phyloP scores from a whole-genome alignment of 1,139 yeast species.

The Blastobotrys arbuscula region DNA sequence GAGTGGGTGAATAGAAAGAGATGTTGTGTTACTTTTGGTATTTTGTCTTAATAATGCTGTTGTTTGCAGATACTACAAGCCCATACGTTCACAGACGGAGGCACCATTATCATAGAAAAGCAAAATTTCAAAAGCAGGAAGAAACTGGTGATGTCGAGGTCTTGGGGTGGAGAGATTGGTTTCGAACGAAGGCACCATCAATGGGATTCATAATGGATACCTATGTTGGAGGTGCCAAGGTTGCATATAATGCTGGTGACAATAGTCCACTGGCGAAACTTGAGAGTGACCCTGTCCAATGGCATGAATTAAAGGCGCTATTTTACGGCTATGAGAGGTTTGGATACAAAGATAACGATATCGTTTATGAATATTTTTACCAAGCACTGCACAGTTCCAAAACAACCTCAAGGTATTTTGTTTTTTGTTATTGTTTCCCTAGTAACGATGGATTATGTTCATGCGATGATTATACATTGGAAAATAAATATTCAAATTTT shows the following conservation, averaged over 20 bases:
- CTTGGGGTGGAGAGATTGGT: neutral
- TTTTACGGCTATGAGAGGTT: neutral
- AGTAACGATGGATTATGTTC: neutral
- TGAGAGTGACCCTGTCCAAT: conserved; percentile 3
- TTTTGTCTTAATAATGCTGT: too few relatives aligned
- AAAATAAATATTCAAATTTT: neutral
- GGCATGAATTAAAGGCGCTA: conserved; percentile 1
- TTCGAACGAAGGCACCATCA: neutral
- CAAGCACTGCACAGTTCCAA: neutral
- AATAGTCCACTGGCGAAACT: neutral
- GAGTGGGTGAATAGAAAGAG: neutral
- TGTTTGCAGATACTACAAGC: too few relatives aligned
- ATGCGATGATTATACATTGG: neutral
- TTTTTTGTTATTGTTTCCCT: conserved; percentile 7
- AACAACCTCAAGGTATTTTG: neutral
- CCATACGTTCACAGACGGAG: too few relatives aligned
- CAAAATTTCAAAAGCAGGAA: too few relatives aligned
- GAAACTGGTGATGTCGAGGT: too few relatives aligned
- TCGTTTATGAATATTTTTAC: conserved; percentile 3
- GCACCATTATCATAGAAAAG: too few relatives aligned
- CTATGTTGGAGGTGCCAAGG: conserved; percentile 2
- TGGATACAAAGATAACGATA: neutral
- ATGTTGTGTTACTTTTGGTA: neutral
- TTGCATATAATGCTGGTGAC: neutral
- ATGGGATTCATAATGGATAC: neutral